phyloP scores from a whole-genome alignment of 1,284 basidiomycete species.

The Phylloboletellus chloephorus region DNA sequence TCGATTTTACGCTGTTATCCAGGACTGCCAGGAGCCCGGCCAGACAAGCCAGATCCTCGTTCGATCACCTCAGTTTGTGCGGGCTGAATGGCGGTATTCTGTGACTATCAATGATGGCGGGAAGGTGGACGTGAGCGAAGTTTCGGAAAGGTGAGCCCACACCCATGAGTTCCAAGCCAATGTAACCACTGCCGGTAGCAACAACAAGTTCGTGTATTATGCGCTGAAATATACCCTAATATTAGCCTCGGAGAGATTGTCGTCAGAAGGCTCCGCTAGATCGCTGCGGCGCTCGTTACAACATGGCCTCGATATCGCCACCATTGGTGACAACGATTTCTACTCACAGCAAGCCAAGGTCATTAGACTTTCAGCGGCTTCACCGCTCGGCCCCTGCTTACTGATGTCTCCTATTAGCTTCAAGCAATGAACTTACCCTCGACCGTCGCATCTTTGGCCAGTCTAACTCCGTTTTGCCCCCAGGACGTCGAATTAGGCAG shows the following conservation, averaged over 20 bases:
- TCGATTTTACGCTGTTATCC: conserved; percentile 82
- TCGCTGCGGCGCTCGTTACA: conserved; percentile 44
- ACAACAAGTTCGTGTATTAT: conserved; percentile 91
- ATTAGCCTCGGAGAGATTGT: conserved; percentile 49
- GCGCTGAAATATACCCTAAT: conserved; percentile 75
- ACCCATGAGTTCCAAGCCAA: neutral
- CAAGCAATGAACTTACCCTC: conserved; percentile 54
- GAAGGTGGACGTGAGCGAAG: conserved; percentile 42
- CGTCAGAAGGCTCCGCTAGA: conserved; percentile 45
- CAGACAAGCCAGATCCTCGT: conserved; percentile 55
- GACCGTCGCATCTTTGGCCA: conserved; percentile 54
- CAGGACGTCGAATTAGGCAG: conserved; percentile 67
- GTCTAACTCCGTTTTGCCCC: conserved; percentile 69
- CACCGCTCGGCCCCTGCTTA: conserved; percentile 3
- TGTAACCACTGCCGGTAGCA: conserved; percentile 23
- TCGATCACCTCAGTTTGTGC: conserved; percentile 85
- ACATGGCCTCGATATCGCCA: conserved; percentile 66
- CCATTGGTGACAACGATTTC: conserved; percentile 95
- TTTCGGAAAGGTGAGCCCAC: conserved; percentile 39
- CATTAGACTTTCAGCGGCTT: conserved; percentile 1
- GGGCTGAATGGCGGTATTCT: conserved; percentile 75
- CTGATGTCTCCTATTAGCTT: conserved; percentile 45
- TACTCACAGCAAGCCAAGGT: conserved; percentile 92
- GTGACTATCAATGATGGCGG: conserved; percentile 40
- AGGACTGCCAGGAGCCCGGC: conserved; percentile 26